Evolutionary conservation across 1,284 basidiomycete species (phyloP).

Genomic region (Boletus semigastroideus): DNA sequence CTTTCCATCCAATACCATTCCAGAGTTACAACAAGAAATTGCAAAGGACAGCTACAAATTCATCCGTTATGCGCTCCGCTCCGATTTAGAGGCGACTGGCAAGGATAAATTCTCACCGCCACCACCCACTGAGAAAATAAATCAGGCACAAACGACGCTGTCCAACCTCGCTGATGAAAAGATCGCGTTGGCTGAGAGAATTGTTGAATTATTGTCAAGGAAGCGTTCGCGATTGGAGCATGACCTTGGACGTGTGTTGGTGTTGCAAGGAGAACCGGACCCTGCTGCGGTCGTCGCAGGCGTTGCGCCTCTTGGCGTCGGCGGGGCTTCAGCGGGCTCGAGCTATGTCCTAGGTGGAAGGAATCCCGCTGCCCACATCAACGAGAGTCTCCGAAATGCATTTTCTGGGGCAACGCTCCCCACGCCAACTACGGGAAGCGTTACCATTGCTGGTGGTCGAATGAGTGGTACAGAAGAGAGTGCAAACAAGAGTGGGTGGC

Average conservation of each 20-base stretch:
- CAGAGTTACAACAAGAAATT: conserved; percentile 57
- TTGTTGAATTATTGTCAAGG: conserved; percentile 51
- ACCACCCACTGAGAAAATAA: conserved; percentile 33
- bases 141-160: conserved; percentile 33
- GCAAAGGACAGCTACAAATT: conserved; percentile 52
- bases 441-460: conserved; percentile 11
- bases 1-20: not conserved
- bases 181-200: conserved; percentile 49
- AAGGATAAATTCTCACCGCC: conserved; percentile 31
- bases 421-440: conserved; percentile 6
- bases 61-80: conserved; percentile 48
- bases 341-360: conserved; percentile 35
- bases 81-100: conserved; percentile 22
- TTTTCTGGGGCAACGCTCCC: conserved; percentile 36
- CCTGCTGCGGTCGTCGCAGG: conserved; percentile 33
- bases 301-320: conserved; percentile 17
- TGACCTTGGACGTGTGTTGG: conserved; percentile 53
- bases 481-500: conserved; percentile 32
- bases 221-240: conserved; percentile 55
- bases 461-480: conserved; percentile 25
- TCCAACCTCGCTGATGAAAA: conserved; percentile 52
- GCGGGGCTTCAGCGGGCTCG: conserved; percentile 19
- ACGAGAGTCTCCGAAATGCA: conserved; percentile 46
- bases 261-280: conserved; percentile 53
- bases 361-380: conserved; percentile 47